Evolutionary conservation across 129 eudicot genomes (phyloP), one percentile per base, ranked within the genome.

Genomic region (Heracleum sosnowskyi): DNA sequence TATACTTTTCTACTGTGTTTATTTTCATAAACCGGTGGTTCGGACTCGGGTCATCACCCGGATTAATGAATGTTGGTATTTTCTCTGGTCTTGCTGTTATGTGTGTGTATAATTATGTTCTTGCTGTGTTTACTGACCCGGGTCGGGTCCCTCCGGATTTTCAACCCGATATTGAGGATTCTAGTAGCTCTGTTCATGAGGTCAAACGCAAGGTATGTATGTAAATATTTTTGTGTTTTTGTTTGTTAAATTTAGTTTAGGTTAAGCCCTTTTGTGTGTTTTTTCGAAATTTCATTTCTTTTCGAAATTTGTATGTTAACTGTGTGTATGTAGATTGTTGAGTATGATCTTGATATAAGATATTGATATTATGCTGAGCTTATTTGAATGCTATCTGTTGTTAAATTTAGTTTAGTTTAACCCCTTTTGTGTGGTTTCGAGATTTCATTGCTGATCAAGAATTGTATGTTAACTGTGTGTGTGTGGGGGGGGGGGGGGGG

Each of bases 31-130:
- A 92, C 68, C 83, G 79, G 76, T 95, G 99, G 99, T 89, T 92
- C 74, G 96, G 96, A 13, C 87, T 95, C 29, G 68, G 84, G 75
- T 86, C 99, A 2, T 95, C 99, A n/a, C 94, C 92, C 0, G 97
- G 99, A 3, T 66, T 95, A 77, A 79, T 95, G 57, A 85, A 95
- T 79, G 84, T 85, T 46, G 66, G 80, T 53, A 83, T 69, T 11
- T 95, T 86, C 86, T 84, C 92, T 42, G 80, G 71, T 49, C 44
- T 95, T 15, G 88, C 99, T 12, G 36, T 84, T 79, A 80, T 90
- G 84, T 88, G 90, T 75, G 70, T 90, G 75, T 85, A 41, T 51
- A 92, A 76, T 79, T 92, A 92, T 77, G 81, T 74, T 49, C 55
- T 78, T 72, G 96, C 99, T 35, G 77, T 92, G 73, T 68, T 33